Percentiles rank a stretch among this genome's conserved stretches.
Evolutionary conservation across 345 rosid genomes (phyloP).

Genomic region (Citrus sp.): DNA sequence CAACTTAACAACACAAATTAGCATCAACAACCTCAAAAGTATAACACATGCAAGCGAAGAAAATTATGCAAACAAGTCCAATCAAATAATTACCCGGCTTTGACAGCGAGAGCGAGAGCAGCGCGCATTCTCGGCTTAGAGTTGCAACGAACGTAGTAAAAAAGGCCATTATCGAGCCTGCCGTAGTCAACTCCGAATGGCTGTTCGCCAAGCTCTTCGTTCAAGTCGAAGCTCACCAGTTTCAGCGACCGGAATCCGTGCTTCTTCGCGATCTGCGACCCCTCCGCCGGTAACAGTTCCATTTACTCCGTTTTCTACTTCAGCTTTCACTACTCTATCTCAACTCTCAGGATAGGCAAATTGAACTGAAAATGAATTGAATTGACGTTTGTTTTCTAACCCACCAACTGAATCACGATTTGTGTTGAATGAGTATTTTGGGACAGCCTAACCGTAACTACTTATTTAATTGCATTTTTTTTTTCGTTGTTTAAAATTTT

Average conservation of each 20-base stretch:
- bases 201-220: constrained; percentile 43
- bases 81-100: constrained; percentile 46
- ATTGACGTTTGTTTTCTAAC: neutral
- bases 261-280: constrained; percentile 49
- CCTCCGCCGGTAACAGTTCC: constrained; percentile 68
- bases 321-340: neutral
- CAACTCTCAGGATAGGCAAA: neutral
- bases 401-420: neutral
- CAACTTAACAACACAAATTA: neutral
- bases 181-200: constrained; percentile 81
- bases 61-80: neutral
- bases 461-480: no score
- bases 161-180: constrained; percentile 76
- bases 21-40: neutral
- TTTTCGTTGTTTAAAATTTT: no score
- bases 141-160: constrained; percentile 80
- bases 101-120: constrained; percentile 82
- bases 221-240: constrained; percentile 57
- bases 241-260: constrained; percentile 86
- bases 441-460: no score
- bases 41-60: neutral
- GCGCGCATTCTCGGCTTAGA: constrained; percentile 90
- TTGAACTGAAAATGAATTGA: neutral
- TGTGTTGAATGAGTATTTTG: no score
- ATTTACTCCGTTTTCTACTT: constrained; percentile 23